Evolutionary conservation across 176 grass and related monocot genomes (phyloP), one percentile per base, ranked within the genome.

Genomic region (Carex kokanica): DNA sequence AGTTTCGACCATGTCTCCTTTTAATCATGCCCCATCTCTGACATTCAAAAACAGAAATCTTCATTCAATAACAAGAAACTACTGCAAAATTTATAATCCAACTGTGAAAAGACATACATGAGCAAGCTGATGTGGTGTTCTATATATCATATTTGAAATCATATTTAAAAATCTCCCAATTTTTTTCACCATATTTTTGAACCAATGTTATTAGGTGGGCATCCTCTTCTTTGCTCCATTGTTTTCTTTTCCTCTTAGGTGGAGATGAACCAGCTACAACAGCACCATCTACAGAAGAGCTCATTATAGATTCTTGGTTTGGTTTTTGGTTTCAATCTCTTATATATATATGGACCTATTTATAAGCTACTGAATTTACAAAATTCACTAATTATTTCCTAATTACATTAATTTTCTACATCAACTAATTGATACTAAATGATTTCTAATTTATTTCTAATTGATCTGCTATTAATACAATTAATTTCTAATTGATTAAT

Each of bases 141-240:
- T n/a, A n/a, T n/a, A n/a, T 85, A 74, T 95, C 88, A 74, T 93
- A 86, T 51, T 86, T 99, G 83, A 84, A 93, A 75, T 87, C 85
- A 73, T 85, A 87, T 81, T 89, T 64, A 10, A 93, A 36, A 87
- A 93, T 90, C 23, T 78, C 82, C 96, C 96, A 99, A 25, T 25
- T 25, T 25, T 64, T 99, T 74, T 99, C 93, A 40, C 96, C 96
- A 84, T 67, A 90, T 75, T 92, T 95, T 64, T 86, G 77, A 25
- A 99, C 96, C 53, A 80, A 89, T 84, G 86, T 60, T 14, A 68
- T 89, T 89, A 99, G 80, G 25, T 99, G 88, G 3, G 69, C 79
- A 86, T 99, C 93, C 89, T 99, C 96, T 74, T 99, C 93, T 90
- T 95, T 93, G 59, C 92, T 90, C 96, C 96, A 99, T 81, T 83